These are phyloP conservation scores for Fusarium ambrosium DNA, from an alignment of 2,329 filamentous ascomycete genomes.

Conservation along the genomic window DNA sequence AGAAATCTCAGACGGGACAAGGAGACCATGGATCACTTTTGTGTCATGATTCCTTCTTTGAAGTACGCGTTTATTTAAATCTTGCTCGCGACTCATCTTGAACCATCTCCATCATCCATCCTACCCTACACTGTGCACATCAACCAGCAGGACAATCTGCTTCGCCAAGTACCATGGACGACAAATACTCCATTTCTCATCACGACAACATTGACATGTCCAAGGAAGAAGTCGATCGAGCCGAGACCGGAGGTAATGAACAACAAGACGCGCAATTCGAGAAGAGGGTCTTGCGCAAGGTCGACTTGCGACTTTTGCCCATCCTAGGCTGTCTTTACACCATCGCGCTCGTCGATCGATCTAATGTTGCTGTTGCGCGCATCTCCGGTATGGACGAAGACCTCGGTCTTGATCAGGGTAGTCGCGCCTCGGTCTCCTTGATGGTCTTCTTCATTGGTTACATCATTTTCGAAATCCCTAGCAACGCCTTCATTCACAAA, in stretches of 20 bases:
- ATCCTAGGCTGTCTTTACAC: conserved; percentile 34
- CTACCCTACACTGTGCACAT: not conserved
- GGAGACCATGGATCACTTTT: not conserved
- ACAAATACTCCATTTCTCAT: not conserved
- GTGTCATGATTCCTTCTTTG: not conserved
- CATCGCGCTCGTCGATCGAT: conserved; percentile 33
- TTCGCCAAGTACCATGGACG: not conserved
- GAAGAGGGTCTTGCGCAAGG: conserved; percentile 27
- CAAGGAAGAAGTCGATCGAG: conserved; percentile 14
- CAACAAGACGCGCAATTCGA: conserved; percentile 26
- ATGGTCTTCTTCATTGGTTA: conserved; percentile 41
- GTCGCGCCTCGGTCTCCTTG: conserved; percentile 12
- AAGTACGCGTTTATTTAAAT: not conserved
- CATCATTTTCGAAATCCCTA: conserved; percentile 31
- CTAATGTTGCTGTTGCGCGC: conserved; percentile 32
- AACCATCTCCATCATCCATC: not conserved
- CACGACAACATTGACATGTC: not conserved
- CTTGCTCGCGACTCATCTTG: not conserved
- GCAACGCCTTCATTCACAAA: conserved; percentile 34
- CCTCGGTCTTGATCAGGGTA: conserved; percentile 17
- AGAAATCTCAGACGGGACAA: not conserved
- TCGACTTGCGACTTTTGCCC: conserved; percentile 24
- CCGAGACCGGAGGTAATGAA: not conserved
- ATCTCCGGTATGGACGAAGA: conserved; percentile 37
- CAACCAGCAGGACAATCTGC: not conserved